phyloP scores from a whole-genome alignment of 73 alveolate species.

The Halteria grandinella region DNA sequence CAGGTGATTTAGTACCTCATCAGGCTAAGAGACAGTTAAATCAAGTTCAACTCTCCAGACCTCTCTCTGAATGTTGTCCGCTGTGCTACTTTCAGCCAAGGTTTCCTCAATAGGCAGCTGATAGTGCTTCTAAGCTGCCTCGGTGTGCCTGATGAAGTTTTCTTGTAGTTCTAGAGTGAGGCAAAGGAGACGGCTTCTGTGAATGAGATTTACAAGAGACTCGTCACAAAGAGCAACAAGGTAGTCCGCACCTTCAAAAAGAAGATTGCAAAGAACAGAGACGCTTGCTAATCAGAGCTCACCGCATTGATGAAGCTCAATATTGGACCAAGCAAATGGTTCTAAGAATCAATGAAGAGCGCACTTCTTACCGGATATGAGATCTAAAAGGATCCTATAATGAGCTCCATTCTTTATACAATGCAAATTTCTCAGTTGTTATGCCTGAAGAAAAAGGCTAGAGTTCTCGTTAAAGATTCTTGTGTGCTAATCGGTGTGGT shows the following conservation, averaged over 20 bases:
- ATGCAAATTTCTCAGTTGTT: constrained; percentile 18
- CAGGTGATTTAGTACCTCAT: constrained; percentile 3
- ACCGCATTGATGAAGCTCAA: too few species aligned
- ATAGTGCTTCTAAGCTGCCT: constrained; percentile 68
- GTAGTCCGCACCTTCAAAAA: constrained; percentile 15
- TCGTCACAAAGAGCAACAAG: constrained; percentile 11
- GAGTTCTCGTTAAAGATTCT: constrained; percentile 67
- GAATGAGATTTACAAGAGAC: not conserved
- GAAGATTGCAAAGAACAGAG: constrained; percentile 7
- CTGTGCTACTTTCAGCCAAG: constrained; percentile 71
- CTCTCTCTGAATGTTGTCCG: constrained; percentile 66
- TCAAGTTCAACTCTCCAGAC: constrained; percentile 62
- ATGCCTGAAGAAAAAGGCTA: constrained; percentile 69
- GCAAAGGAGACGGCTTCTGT: constrained; percentile 48
- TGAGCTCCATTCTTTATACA: constrained; percentile 30
- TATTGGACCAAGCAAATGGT: constrained; percentile 51
- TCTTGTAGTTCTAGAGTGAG: constrained; percentile 43
- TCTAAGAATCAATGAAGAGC: constrained; percentile 4
- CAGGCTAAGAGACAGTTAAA: constrained; percentile 65
- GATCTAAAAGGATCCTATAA: constrained; percentile 48
- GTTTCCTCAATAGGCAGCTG: constrained; percentile 73
- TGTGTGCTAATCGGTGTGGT: constrained; percentile 83
- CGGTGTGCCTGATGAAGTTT: constrained; percentile 65
- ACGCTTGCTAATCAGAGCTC: too few species aligned
- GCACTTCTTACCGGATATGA: constrained; percentile 32